A percentile compares a stretch with the other conserved stretches of the same genome.
These are phyloP conservation scores for Trichoderma arundinaceum DNA, from an alignment of 2,329 filamentous ascomycete genomes.

Conservation along the genomic window DNA sequence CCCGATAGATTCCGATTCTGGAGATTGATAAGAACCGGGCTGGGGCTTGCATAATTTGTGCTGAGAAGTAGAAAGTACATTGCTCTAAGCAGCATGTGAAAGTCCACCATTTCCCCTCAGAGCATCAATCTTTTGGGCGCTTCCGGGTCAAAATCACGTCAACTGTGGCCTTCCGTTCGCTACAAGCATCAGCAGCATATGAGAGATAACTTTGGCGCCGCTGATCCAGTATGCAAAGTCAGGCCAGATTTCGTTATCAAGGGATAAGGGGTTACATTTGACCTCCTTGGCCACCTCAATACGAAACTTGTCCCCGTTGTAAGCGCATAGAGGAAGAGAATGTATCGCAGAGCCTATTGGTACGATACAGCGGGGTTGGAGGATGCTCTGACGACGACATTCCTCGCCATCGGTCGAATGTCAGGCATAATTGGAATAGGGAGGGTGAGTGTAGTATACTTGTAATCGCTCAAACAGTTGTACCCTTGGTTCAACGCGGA, in stretches of 20 bases:
- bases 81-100: slow-evolving; percentile 13
- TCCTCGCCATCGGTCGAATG: not conserved
- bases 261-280: not conserved
- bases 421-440: not conserved
- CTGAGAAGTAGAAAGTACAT: slow-evolving; percentile 5
- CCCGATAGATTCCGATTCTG: slow-evolving; percentile 14
- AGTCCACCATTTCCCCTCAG: not conserved
- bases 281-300: not conserved
- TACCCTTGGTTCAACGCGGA: slow-evolving; percentile 8
- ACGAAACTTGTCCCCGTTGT: not conserved
- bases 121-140: not conserved
- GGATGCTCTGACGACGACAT: not conserved
- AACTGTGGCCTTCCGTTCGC: not conserved
- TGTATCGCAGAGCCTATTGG: not conserved
- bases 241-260: not conserved
- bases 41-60: slow-evolving; percentile 14
- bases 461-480: slow-evolving; percentile 1
- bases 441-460: slow-evolving; percentile 29
- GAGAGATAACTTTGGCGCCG: slow-evolving; percentile 19
- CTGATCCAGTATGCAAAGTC: not conserved
- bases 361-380: not conserved
- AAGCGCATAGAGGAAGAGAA: not conserved
- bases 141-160: slow-evolving; percentile 11
- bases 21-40: slow-evolving; percentile 3
- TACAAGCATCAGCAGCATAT: slow-evolving; percentile 25